Conservation (phyloP, 805 yeast genomes). For the Hanseniaspora lindneri region DNA sequence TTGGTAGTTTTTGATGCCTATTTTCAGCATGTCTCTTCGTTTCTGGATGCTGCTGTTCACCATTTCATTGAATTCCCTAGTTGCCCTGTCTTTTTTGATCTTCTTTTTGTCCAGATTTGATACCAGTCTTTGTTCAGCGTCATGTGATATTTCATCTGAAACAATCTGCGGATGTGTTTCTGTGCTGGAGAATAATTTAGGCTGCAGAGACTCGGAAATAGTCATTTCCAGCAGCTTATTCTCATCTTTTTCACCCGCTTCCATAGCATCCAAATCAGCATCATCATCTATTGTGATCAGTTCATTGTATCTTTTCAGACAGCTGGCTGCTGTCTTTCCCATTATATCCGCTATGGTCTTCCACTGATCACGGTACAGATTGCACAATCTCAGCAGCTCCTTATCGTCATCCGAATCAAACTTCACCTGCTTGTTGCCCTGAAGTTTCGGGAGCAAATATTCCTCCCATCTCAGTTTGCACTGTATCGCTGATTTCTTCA, state of each 20-base stretch:
- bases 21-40: slow-evolving; percentile 68
- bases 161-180: slow-evolving; percentile 76
- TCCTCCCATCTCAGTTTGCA: slow-evolving; percentile 90
- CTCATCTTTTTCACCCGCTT: slow-evolving; percentile 35
- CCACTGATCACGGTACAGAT: slow-evolving; percentile 85
- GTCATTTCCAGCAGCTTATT: slow-evolving; percentile 63
- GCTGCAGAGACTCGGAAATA: slow-evolving; percentile 66
- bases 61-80: slow-evolving; percentile 63
- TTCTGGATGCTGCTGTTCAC: slow-evolving; percentile 64
- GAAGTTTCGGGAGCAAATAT: slow-evolving; percentile 62
- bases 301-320: slow-evolving; percentile 72
- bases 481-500: slow-evolving; percentile 79
- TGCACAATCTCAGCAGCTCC: slow-evolving; percentile 51
- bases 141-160: slow-evolving; percentile 26
- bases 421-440: slow-evolving; percentile 32
- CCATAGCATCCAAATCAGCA: slow-evolving; percentile 25
- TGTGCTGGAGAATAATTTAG: slow-evolving; percentile 69
- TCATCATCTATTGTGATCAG: slow-evolving; percentile 35
- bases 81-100: slow-evolving; percentile 66
- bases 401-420: slow-evolving; percentile 47
- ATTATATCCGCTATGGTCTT: slow-evolving; percentile 70
- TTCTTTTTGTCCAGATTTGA: slow-evolving; percentile 94
- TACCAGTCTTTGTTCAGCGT: slow-evolving; percentile 82
- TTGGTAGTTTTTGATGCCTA: slow-evolving; percentile 39
- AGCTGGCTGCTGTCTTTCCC: slow-evolving; percentile 76